Base-by-base conservation (phyloP, 2,329 filamentous ascomycete species). In the Fusarium floridanum region DNA sequence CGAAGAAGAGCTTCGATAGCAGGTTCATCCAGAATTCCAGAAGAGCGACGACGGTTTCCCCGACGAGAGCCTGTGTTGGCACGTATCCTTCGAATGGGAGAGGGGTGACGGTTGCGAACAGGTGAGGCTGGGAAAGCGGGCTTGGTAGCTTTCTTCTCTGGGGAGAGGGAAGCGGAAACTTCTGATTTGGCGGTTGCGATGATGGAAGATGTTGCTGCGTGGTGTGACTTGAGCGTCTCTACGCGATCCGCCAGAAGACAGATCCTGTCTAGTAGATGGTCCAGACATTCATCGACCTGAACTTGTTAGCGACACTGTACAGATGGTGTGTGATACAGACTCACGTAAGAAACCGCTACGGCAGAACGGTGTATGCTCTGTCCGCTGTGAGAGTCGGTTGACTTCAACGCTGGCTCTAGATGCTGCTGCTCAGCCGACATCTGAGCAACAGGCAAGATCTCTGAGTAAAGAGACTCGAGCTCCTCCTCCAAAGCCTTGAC, bases 381-480 rank as follows among this genome's bases (percentile, higher is more conserved):
- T 1, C 85, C 84, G 60, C 84, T 86, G 65, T 82, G 85, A 3
- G 83, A 80, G 8, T 86, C 81, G 6, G 88, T 79, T 0, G 84
- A 82, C 65, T 83, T 82, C 7, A 90, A 82, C 1, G 92, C 89
- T 0, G 92, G 92, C 68, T 90, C 88, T 6, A 92, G 85, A 74
- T 91, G 88, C 78, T 93, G 90, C 75, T 92, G 89, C 73, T 94
- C 91, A 1, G 91, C 86, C 0, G 92, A 90, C 90, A 94, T 94
- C 71, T 93, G 90, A 8, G 91, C 89, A 2, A 94, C 90, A 0
- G 92, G 90, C 0, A 92, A 83, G 45, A 94, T 91, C 78, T 94
- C 93, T 0, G 91, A 85, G 75, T 93, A 92, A 4, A 94, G 84
- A 6, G 91, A 93, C 73, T 93, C 91, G 1, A 94, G 84, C 77